phyloP scores from a whole-genome alignment of 2,329 filamentous ascomycete genomes.

The Hypomyces rosellus region DNA sequence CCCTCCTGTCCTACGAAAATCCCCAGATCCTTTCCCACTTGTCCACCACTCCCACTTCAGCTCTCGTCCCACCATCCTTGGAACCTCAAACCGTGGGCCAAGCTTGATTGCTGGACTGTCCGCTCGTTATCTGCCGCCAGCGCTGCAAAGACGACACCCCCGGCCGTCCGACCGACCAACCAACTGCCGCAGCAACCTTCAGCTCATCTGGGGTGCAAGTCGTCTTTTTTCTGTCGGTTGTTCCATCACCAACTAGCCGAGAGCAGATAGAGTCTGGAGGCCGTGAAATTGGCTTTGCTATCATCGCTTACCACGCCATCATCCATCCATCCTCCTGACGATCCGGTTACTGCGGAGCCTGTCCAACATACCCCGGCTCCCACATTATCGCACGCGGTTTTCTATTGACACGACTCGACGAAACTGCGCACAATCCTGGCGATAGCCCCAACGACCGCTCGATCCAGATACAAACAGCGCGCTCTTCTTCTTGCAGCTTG shows the following conservation, averaged over 20 bases:
- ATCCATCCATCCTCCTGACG: constrained; percentile 3
- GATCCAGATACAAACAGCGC: neutral
- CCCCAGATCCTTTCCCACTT: constrained; percentile 21
- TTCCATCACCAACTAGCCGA: neutral
- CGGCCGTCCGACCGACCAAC: neutral
- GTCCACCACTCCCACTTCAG: constrained; percentile 20
- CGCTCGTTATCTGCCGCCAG: constrained; percentile 16
- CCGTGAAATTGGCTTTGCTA: neutral
- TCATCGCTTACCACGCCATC: neutral
- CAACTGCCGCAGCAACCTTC: constrained; percentile 1
- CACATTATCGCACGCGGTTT: neutral
- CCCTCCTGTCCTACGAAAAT: constrained; percentile 16
- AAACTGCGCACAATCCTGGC: neutral
- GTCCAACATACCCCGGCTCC: neutral
- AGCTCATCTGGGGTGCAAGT: neutral
- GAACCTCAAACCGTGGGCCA: constrained; percentile 10
- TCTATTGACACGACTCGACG: neutral
- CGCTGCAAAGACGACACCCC: constrained; percentile 4
- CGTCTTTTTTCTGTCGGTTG: neutral
- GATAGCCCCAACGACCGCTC: neutral
- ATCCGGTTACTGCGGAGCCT: constrained; percentile 10
- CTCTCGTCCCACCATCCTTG: constrained; percentile 25
- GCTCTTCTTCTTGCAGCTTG: neutral
- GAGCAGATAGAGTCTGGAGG: neutral
- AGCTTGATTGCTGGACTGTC: constrained; percentile 17